Base-by-base conservation (phyloP, 139 green algal genomes). In the Chlorella sp. region DNA sequence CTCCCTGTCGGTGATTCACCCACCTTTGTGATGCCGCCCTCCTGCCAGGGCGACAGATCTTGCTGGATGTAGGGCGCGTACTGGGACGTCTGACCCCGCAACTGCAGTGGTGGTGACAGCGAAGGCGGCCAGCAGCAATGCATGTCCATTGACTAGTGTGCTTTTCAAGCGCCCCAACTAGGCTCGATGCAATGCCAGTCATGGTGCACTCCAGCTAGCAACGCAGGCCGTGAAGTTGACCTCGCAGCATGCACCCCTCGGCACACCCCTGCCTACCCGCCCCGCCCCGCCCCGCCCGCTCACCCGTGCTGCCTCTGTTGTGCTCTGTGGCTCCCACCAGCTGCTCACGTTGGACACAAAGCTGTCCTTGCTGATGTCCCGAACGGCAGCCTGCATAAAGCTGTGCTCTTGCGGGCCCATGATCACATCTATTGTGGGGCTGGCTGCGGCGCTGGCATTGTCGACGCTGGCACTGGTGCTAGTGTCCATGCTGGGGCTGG, bases 11-110 rank as follows among this genome's bases (percentile, higher is more conserved):
- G n/a, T n/a, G n/a, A n/a, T n/a, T n/a, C n/a, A n/a, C 79, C 15
- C 60, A 86, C 79, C 79, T 68, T 48, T 16, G 85, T 89, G 39
- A 93, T 93, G 37, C 91, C 88, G 19, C 24, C 39, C 21, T 89
- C 48, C 26, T 73, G n/a, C 91, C 91, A 93, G 16, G 64, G 85
- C 48, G 36, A 24, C 34, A 93, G 73, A 28, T 93, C 91, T 64
- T 90, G 48, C 85, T 86, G 9, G 22, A 93, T 92, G 73, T 83
- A 90, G 22, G 75, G 42, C 28, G 19, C 30, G 15, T 86, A 91
- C 39, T 85, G 87, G 3, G 91, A 93, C 30, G 77, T 26, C 75
- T 83, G 3, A 7, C 24, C 48, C 16, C 28, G 0, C 16, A 88
- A 34, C 88, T 88, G 79, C 87, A 85, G 30, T 5, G 48, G 48